Conservation (phyloP, 768 basidiomycete genomes). For the Phylloporus arenicola region DNA sequence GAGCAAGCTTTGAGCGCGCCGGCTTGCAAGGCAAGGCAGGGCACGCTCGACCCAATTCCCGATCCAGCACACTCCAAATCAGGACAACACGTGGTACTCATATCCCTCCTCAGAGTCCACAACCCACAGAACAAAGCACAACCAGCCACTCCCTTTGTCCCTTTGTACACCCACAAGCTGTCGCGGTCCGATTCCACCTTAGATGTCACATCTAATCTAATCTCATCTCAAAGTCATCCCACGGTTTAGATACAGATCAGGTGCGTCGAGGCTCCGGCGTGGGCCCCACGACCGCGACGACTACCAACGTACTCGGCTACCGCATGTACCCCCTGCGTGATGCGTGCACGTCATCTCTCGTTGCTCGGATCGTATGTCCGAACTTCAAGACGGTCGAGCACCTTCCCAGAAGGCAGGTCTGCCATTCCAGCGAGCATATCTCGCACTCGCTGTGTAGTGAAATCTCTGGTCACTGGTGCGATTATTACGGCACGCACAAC, state of each 20-base stretch:
- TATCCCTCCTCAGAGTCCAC: background rate
- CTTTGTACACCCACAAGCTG: slow-evolving; percentile 4
- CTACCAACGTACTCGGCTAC: slow-evolving; percentile 26
- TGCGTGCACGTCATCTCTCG: slow-evolving; percentile 14
- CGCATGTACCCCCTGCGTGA: slow-evolving; percentile 4
- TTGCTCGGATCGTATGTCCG: slow-evolving; percentile 16
- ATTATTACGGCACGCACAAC: slow-evolving; percentile 53
- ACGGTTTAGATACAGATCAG: slow-evolving; percentile 15
- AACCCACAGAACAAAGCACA: background rate
- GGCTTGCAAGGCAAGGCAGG: slow-evolving; percentile 31
- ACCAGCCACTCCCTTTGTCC: slow-evolving; percentile 2
- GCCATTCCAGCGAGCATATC: slow-evolving; percentile 21
- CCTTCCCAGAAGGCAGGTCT: slow-evolving; percentile 18
- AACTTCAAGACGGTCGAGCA: slow-evolving; percentile 8
- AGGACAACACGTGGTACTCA: slow-evolving; percentile 26
- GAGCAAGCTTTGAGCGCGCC: slow-evolving; percentile 23
- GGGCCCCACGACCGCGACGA: slow-evolving; percentile 23
- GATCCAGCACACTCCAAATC: slow-evolving; percentile 21
- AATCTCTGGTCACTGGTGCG: slow-evolving; percentile 38
- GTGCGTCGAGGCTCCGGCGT: slow-evolving; percentile 26
- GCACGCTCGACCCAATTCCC: slow-evolving; percentile 28
- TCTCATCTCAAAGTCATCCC: slow-evolving; percentile 10
- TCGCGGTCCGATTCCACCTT: slow-evolving; percentile 7
- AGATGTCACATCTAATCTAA: slow-evolving; percentile 27
- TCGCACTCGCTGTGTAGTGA: slow-evolving; percentile 33